Conservation (phyloP, 495 filamentous ascomycete species). For the Aspergillus haitiensis region DNA sequence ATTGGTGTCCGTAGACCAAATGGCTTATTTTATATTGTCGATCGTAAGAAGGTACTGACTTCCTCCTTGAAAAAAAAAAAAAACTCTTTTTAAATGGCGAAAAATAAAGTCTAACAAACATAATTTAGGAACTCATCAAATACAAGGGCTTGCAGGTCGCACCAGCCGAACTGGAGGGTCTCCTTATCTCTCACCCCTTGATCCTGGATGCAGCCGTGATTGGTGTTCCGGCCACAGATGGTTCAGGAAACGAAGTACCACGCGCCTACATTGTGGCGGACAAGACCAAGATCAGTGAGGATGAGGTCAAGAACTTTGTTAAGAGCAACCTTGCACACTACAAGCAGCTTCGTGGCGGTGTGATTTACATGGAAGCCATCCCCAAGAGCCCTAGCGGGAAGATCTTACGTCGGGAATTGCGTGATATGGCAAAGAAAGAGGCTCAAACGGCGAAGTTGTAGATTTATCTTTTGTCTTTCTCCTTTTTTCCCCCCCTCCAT, state of each 20-base stretch:
- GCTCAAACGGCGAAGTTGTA: constrained; percentile 15
- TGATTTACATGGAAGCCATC: constrained; percentile 21
- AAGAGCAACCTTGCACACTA: constrained; percentile 21
- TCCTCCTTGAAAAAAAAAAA: not conserved
- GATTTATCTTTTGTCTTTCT: not conserved
- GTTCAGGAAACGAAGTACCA: constrained; percentile 68
- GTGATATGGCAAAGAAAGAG: constrained; percentile 23
- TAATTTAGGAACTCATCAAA: constrained; percentile 67
- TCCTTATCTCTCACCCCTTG: constrained; percentile 59
- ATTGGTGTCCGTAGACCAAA: constrained; percentile 50
- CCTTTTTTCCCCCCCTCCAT: too few relatives aligned
- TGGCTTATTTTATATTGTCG: constrained; percentile 55
- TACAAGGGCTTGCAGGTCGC: constrained; percentile 74
- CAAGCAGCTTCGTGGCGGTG: constrained; percentile 26
- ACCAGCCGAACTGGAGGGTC: constrained; percentile 71
- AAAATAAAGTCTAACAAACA: not conserved
- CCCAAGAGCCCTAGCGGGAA: constrained; percentile 26
- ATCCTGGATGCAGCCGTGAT: constrained; percentile 73
- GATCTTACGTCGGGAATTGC: constrained; percentile 24
- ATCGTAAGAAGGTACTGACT: constrained; percentile 55
- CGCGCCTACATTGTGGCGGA: constrained; percentile 68
- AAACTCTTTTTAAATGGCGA: not conserved
- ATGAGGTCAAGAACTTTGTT: constrained; percentile 39
- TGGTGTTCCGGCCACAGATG: constrained; percentile 59
- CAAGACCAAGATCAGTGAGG: constrained; percentile 37